phyloP scores from a whole-genome alignment of 2,329 filamentous ascomycete genomes.

The Cladosporium sp. region DNA sequence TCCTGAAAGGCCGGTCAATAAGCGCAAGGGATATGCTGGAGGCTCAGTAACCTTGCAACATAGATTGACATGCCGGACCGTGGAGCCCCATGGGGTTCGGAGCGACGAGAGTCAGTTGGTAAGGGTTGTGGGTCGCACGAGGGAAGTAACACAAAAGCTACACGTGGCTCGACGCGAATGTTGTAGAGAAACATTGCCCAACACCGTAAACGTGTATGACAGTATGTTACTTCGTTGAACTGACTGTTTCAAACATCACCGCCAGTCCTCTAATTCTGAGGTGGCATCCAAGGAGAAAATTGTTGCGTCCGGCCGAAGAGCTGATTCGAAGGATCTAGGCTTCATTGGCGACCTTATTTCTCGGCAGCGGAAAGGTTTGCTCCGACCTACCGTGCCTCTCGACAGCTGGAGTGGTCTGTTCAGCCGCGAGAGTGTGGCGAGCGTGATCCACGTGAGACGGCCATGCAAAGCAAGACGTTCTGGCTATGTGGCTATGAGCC shows the following conservation, averaged over 20 bases:
- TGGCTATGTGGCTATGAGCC: conserved; percentile 12
- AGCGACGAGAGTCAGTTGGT: conserved; percentile 8
- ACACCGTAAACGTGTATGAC: neutral
- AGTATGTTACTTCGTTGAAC: neutral
- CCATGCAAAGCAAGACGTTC: conserved; percentile 1
- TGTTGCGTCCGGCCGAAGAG: neutral
- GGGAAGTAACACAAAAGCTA: neutral
- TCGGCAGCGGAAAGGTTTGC: conserved; percentile 3
- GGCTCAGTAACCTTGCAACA: conserved; percentile 7
- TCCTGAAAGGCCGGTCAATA: neutral
- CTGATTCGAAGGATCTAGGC: neutral
- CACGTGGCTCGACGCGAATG: neutral
- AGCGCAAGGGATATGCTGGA: conserved; percentile 2
- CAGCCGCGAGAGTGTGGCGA: neutral
- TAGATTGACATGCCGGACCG: conserved; percentile 18
- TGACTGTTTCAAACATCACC: neutral
- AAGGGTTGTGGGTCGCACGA: neutral
- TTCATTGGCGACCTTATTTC: neutral
- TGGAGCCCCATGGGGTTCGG: conserved; percentile 16
- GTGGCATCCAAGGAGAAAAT: neutral
- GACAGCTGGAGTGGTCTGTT: neutral
- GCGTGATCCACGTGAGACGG: neutral
- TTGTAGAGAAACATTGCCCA: neutral
- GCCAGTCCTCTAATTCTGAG: neutral
- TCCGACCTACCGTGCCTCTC: conserved; percentile 2